Base-by-base conservation (phyloP, 176 grass and related monocot genomes). In the barley (Hordeum vulgare) region DNA sequence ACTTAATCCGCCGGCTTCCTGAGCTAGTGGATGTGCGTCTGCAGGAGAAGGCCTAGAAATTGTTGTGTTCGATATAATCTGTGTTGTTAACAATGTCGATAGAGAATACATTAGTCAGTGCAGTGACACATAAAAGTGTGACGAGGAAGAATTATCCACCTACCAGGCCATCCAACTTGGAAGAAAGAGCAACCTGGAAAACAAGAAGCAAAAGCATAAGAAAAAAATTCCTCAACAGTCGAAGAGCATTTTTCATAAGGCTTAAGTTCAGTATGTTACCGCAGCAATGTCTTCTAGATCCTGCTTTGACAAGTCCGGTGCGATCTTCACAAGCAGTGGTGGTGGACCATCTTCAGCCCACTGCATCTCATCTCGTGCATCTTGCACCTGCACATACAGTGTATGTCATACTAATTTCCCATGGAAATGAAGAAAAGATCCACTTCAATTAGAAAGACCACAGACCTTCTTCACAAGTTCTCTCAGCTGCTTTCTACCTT, bases 31-130 rank as follows among this genome's bases (percentile, higher is more conserved):
- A 77, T 96, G 81, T 62, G 78, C 79, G 63, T 88, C 90, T 85
- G 85, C 87, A 83, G 96, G 89, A 44, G 87, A 27, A 2, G 85
- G 93, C 63, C 96, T 92, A 82, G 93, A 95, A 84, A 99, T 59
- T 40, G 93, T 99, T 42, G 91, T 99, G 78, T 99, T 99, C 26
- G 96, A 94, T 99, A 99, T 96, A 70, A 99, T 94, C 96, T 99
- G 85, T 56, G 45, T 20, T 61, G 9, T 65, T 54, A 75, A 59
- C 25, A 77, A 88, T 61, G 53, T 60, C 2, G 4, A 47, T 34
- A 75, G 61, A 80, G 24, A 93, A 58, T 69, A 62, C n/a, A 61
- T 67, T 67, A 82, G 7, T 41, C 18, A 54, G 59, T 76, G 29
- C 64, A 69, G 47, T 67, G 37, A 15, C 49, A 74, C 59, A n/a